Base-by-base conservation (phyloP, 2,329 filamentous ascomycete genomes). In the Penicillium fuscoglaucum region DNA sequence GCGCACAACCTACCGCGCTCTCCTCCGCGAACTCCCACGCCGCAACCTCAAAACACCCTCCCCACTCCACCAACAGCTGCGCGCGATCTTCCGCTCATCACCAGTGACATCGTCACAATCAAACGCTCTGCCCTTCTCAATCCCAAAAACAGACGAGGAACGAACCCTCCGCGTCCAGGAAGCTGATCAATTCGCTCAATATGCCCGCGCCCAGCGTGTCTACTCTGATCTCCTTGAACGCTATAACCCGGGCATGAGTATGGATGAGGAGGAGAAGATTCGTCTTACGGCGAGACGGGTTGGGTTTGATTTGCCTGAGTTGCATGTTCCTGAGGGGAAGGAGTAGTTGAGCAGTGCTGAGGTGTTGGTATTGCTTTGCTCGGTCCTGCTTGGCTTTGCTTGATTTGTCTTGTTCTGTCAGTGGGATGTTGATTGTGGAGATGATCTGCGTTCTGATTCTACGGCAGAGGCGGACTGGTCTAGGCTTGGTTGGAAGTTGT, bases 231-330 rank as follows among this genome's bases (percentile, higher is more conserved):
- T 98, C 44, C 75, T 98, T 39, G 93, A 97, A 77, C 84, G 93
- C 67, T 98, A 99, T 78, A 98, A 98, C 75, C 92, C 92, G 0
- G 92, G 93, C 19, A 91, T 96, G 86, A 85, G 86, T 65, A 90
- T 96, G 88, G 86, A 89, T 72, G 87, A 96, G 76, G 83, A 87
- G 72, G 93, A 98, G 79, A 83, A 90, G 60, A 87, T 97, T 43
- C 80, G 91, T 58, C 79, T 97, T 79, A 90, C 90, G 54, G 95
- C 95, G 9, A 82, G 91, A 76, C 85, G 90, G 72, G 92, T 98
- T 41, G 95, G 93, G 19, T 91, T 97, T 89, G 84, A 97, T 76
- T 73, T 98, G 76, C 93, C 93, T 0, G 74, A 62, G 40, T 31
- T 67, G 49, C 56, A 84, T 33, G 87, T 90, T 76, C 87, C 75